Percentiles rank a stretch among this genome's conserved stretches.
Conservation (phyloP, 768 basidiomycete species). For the Xerocomus potaroensis region DNA sequence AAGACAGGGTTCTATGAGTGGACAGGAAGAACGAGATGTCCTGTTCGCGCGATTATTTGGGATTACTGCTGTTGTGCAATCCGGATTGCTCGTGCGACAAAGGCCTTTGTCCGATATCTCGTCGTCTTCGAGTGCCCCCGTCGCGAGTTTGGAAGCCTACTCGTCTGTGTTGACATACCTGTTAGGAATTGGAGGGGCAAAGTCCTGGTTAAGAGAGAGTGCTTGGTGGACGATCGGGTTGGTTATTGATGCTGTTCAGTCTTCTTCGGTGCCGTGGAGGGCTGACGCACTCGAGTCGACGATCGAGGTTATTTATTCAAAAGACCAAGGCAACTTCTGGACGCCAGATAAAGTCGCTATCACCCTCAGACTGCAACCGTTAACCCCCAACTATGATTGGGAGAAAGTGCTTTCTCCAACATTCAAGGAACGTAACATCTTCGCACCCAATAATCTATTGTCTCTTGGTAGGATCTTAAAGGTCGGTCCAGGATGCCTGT, state of each 20-base stretch:
- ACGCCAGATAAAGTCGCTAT: slow-evolving; percentile 87
- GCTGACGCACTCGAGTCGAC: slow-evolving; percentile 52
- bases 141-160: slow-evolving; percentile 59
- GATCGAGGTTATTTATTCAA: slow-evolving; percentile 46
- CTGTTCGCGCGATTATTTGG: slow-evolving; percentile 93
- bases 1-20: slow-evolving; percentile 70
- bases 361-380: slow-evolving; percentile 61
- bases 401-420: slow-evolving; percentile 56
- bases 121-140: slow-evolving; percentile 48
- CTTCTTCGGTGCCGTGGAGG: slow-evolving; percentile 67
- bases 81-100: slow-evolving; percentile 69
- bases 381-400: slow-evolving; percentile 65
- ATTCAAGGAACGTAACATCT: slow-evolving; percentile 71
- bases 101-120: slow-evolving; percentile 52
- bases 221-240: slow-evolving; percentile 80
- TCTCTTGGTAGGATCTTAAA: slow-evolving; percentile 75
- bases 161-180: slow-evolving; percentile 55
- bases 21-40: slow-evolving; percentile 90
- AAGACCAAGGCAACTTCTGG: slow-evolving; percentile 44
- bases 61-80: slow-evolving; percentile 78
- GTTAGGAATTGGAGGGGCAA: slow-evolving; percentile 69
- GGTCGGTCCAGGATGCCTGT: slow-evolving; percentile 40
- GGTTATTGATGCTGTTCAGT: slow-evolving; percentile 56
- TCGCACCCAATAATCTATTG: slow-evolving; percentile 68
- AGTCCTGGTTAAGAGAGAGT: slow-evolving; percentile 88